Percentiles rank a stretch among this genome's conserved stretches.
Conservation (phyloP, 2,329 filamentous ascomycete species). For the Septoria linicola region DNA sequence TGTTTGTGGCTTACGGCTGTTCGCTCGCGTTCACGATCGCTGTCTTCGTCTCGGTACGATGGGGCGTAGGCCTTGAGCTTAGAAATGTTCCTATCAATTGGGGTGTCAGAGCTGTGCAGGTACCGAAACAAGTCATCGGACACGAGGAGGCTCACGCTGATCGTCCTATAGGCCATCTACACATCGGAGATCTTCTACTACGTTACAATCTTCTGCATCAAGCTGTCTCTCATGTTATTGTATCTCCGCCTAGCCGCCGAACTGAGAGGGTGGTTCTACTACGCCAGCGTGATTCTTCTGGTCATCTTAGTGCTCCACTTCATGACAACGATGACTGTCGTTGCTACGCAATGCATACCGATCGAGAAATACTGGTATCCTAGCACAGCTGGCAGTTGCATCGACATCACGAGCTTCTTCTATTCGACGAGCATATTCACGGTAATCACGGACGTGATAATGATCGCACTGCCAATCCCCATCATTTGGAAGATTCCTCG, state of each 20-base stretch:
- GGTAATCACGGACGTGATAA: constrained; percentile 40
- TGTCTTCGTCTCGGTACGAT: constrained; percentile 25
- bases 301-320: constrained; percentile 39
- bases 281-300: constrained; percentile 36
- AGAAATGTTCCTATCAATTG: constrained; percentile 21
- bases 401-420: constrained; percentile 39
- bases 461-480: constrained; percentile 42
- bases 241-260: constrained; percentile 40
- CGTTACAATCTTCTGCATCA: constrained; percentile 43
- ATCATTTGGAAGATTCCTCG: constrained; percentile 41
- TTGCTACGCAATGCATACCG: constrained; percentile 41
- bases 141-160: background rate
- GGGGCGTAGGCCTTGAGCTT: constrained; percentile 27
- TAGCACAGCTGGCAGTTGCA: constrained; percentile 34
- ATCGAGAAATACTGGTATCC: constrained; percentile 38
- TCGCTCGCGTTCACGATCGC: constrained; percentile 24
- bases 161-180: constrained; percentile 26
- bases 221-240: constrained; percentile 43
- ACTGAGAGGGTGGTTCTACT: constrained; percentile 25
- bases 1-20: constrained; percentile 25
- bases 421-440: constrained; percentile 39
- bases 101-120: constrained; percentile 25
- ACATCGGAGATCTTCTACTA: constrained; percentile 41
- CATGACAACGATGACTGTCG: constrained; percentile 37
- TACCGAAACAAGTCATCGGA: background rate